Conservation (phyloP, 1,284 basidiomycete genomes). For the Pterula multifida region DNA sequence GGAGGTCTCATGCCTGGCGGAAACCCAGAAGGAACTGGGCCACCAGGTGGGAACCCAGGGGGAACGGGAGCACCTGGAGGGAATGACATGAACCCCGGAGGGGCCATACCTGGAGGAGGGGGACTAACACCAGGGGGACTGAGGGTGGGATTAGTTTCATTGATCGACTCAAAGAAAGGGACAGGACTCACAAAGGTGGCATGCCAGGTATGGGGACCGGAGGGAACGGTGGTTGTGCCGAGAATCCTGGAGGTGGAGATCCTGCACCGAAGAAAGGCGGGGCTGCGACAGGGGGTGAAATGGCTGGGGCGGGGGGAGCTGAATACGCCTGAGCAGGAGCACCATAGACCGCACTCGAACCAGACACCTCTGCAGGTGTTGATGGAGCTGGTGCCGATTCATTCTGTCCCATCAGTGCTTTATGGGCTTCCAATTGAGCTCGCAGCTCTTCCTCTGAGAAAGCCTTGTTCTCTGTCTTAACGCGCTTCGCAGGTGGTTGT, state of each 20-base stretch:
- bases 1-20: slow-evolving; percentile 14
- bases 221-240: slow-evolving; percentile 19
- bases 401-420: slow-evolving; percentile 77
- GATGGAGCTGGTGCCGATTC: slow-evolving; percentile 26
- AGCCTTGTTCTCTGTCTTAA: slow-evolving; percentile 74
- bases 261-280: slow-evolving; percentile 23
- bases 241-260: slow-evolving; percentile 21
- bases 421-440: slow-evolving; percentile 82
- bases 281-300: slow-evolving; percentile 27
- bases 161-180: slow-evolving; percentile 10
- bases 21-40: background rate
- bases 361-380: slow-evolving; percentile 22
- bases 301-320: slow-evolving; percentile 33
- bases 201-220: slow-evolving; percentile 33
- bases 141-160: slow-evolving; percentile 14
- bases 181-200: slow-evolving; percentile 3
- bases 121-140: slow-evolving; percentile 15
- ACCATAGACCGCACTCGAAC: slow-evolving; percentile 47
- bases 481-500: slow-evolving; percentile 68
- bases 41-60: slow-evolving; percentile 28
- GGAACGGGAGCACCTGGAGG: slow-evolving; percentile 17
- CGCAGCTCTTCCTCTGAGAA: slow-evolving; percentile 77
- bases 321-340: slow-evolving; percentile 58
- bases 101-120: slow-evolving; percentile 15
- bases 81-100: slow-evolving; percentile 8